Base-by-base conservation (phyloP, 495 filamentous ascomycete species). In the Aspergillus steynii region DNA sequence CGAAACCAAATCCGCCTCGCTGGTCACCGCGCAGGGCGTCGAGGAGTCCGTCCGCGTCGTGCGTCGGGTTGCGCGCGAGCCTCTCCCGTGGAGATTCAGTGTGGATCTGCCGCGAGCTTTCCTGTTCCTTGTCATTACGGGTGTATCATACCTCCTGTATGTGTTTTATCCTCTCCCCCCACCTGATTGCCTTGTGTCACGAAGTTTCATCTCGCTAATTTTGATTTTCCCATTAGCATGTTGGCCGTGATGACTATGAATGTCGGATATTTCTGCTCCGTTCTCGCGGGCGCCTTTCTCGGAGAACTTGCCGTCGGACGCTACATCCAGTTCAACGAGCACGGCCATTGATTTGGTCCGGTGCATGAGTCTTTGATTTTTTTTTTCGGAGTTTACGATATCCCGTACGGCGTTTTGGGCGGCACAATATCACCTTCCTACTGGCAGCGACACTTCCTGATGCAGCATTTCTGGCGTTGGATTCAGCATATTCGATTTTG, bases 241-340 rank as follows among this genome's bases (percentile, higher is more conserved):
- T 79, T 98, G 76, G 93, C 91, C n/a, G 90, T 96, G 66, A 98
- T 98, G 94, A 95, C 92, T 3, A 84, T 94, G 85, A 98, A 98
- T 67, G 84, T 97, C 50, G 94, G 94, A n/a, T 98, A 96, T 68
- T 97, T 97, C 76, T 75, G 93, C 29, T 92, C 93, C 1, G 84
- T 96, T 1, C 84, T 98, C 27, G 90, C 77, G 5, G 94, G 94
- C 5, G 83, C 86, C 2, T 97, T 97, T 69, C 66, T 95, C 4
- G 94, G 94, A 14, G 94, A 94, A 73, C 75, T 98, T 42, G 82
- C 85, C 0, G 80, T 93, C 53, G 93, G 93, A 12, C 80, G 93
- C 61, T 92, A 87, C 53, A 71, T 74, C 61, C 68, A 74, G 34
- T 68, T 63, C 59, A 68, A 68, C 54, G 71, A 71, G 26, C 69